phyloP scores from a whole-genome alignment of 306 rosid species.

The Vigna radiata region DNA sequence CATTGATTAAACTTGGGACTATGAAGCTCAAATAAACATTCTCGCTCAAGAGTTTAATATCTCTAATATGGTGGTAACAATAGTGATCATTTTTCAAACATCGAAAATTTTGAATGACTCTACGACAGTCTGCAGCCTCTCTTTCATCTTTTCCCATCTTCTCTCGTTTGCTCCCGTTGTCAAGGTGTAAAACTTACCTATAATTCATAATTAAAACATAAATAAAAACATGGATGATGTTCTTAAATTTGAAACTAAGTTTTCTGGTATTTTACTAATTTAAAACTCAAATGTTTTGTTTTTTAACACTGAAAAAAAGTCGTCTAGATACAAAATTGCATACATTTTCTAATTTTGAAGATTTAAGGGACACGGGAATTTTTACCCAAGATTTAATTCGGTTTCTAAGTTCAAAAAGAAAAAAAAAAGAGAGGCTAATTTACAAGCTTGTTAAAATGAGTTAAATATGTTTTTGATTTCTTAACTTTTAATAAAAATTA shows the following conservation, averaged over 20 bases:
- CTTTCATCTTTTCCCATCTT: constrained; percentile 97
- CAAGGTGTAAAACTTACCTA: constrained; percentile 91
- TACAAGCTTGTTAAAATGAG: neutral
- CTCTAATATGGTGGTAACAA: constrained; percentile 12
- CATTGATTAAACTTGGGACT: neutral
- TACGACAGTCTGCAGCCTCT: constrained; percentile 68
- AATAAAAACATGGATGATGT: neutral
- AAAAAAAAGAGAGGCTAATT: neutral
- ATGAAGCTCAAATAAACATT: constrained; percentile 44
- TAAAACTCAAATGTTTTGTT: neutral
- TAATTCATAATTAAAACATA: constrained; percentile 33
- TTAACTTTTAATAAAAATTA: no score
- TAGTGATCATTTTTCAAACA: constrained; percentile 47
- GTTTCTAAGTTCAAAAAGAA: neutral
- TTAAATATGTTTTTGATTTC: no score
- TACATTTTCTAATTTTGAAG: neutral
- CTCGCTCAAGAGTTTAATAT: constrained; percentile 44
- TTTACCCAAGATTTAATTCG: neutral
- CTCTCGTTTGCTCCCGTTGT: constrained; percentile 94
- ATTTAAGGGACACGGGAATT: neutral
- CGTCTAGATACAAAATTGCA: neutral
- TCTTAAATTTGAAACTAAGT: no score
- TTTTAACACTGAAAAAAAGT: neutral
- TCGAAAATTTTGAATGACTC: constrained; percentile 81
- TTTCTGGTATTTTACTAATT: neutral